These are phyloP conservation scores for Entomortierella lignicola DNA, from an alignment of 192 early-diverging fungal genomes.

Conservation along the genomic window DNA sequence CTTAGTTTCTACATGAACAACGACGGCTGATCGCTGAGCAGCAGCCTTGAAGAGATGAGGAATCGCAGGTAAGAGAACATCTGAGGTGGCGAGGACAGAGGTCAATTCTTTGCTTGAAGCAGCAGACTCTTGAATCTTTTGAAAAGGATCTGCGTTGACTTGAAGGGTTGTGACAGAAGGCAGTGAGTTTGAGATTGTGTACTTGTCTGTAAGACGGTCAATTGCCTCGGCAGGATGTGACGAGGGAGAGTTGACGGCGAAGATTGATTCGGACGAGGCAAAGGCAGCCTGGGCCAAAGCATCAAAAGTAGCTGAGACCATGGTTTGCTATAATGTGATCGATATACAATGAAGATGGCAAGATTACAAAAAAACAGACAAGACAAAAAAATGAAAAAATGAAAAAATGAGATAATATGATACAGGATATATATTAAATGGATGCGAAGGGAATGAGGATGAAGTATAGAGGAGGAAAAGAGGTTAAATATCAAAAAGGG, in stretches of 20 bases:
- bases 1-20: slow-evolving; percentile 66
- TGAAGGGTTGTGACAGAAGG: slow-evolving; percentile 50
- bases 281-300: slow-evolving; percentile 58
- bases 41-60: slow-evolving; percentile 68
- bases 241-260: slow-evolving; percentile 43
- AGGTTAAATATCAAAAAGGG: slow-evolving; percentile 6
- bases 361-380: slow-evolving; percentile 28
- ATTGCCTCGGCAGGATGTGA: slow-evolving; percentile 32
- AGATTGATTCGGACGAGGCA: slow-evolving; percentile 37
- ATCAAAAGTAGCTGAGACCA: slow-evolving; percentile 53
- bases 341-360: slow-evolving; percentile 6
- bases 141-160: slow-evolving; percentile 42
- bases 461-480: neutral
- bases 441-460: neutral
- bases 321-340: slow-evolving; percentile 24
- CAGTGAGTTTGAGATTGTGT: slow-evolving; percentile 47
- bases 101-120: slow-evolving; percentile 31
- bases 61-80: slow-evolving; percentile 60
- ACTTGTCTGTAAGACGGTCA: slow-evolving; percentile 37
- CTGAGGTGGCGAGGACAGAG: slow-evolving; percentile 44
- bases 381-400: slow-evolving; percentile 18
- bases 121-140: slow-evolving; percentile 39
- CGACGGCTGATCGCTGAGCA: slow-evolving; percentile 57
- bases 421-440: slow-evolving; percentile 24
- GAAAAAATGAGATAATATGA: slow-evolving; percentile 7